A percentile compares a stretch with the other conserved stretches of the same genome.
Conservation (phyloP, 192 early-diverging fungal species). For the Entomortierella parvispora region DNA sequence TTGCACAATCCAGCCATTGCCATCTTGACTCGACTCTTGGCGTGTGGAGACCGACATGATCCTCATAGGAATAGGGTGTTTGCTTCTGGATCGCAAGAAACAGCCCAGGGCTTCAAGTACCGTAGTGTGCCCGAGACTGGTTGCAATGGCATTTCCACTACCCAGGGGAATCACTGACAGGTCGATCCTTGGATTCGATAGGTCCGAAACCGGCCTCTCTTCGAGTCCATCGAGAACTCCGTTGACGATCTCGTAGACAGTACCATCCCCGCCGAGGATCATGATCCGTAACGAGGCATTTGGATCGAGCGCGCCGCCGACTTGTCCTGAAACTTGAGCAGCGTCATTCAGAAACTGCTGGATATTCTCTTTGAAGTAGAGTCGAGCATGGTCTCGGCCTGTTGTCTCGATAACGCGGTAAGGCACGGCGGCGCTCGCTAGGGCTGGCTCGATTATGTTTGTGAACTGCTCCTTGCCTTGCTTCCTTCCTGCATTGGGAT, state of each 20-base stretch:
- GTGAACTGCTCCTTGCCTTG: conserved; percentile 14
- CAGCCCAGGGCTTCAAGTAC: conserved; percentile 46
- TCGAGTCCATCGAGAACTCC: conserved; percentile 45
- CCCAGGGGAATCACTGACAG: conserved; percentile 55
- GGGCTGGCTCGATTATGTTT: conserved; percentile 43
- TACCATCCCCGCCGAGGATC: conserved; percentile 62
- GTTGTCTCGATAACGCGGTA: conserved; percentile 23
- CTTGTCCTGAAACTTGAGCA: background rate
- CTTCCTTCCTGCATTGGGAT: conserved; percentile 45
- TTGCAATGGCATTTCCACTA: conserved; percentile 60
- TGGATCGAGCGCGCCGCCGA: background rate
- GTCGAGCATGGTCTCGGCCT: conserved; percentile 12
- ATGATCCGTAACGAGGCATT: conserved; percentile 26
- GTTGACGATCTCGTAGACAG: conserved; percentile 60
- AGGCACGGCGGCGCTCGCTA: conserved; percentile 15
- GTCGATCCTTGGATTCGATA: conserved; percentile 12
- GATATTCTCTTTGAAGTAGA: conserved; percentile 20
- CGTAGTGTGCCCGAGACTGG: conserved; percentile 44
- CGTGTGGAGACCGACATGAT: conserved; percentile 49
- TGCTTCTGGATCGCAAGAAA: conserved; percentile 17
- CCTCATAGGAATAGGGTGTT: conserved; percentile 26
- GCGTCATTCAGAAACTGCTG: conserved; percentile 20
- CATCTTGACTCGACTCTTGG: background rate
- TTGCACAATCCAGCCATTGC: conserved; percentile 28
- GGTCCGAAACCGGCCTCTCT: background rate